Base-by-base conservation (phyloP, 257 asterid species). In the Marsdenia floribunda region DNA sequence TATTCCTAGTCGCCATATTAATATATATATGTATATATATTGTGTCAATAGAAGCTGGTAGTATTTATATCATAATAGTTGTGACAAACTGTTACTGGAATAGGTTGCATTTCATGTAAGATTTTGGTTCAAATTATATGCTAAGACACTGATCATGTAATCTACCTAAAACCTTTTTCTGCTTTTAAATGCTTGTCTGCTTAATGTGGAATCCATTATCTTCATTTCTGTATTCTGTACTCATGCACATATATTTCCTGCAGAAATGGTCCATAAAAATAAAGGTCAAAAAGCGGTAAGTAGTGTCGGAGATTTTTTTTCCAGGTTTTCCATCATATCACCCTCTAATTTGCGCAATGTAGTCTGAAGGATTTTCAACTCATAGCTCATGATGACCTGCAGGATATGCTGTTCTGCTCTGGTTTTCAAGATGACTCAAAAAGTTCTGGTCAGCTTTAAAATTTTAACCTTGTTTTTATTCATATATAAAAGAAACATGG, bases 341-440 rank as follows among this genome's bases (percentile, higher is more conserved):
- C 38, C 13, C 21, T 69, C 66, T 47, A 11, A 54, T 42, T 47
- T 71, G 61, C 11, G 73, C 37, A 46, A 59, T 60, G 69, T 35
- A 52, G 24, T 52, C 40, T 71, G 18, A 70, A 52, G 49, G 40
- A 40, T 77, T 66, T 77, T 68, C 52, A 74, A 57, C 57, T 59
- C 16, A 69, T 44, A 68, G 71, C 42, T 61, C 47, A 42, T 73
- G 64, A 71, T 72, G 29, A 61, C 75, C 53, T 75, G 87, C 89
- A 93, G 98, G 96, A 90, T 74, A 63, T 85, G 84, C 78, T 82
- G 87, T 75, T 87, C 77, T 86, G 86, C 84, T 85, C 90, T 70
- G 84, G 86, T 80, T 82, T 86, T 72, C 86, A 78, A n/a, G 87
- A 86, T 68, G 90, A 75, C 78, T 85, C 98, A 12, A 88, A 83